phyloP scores from a whole-genome alignment of 2,329 filamentous ascomycete species.

The Cadophora malorum region DNA sequence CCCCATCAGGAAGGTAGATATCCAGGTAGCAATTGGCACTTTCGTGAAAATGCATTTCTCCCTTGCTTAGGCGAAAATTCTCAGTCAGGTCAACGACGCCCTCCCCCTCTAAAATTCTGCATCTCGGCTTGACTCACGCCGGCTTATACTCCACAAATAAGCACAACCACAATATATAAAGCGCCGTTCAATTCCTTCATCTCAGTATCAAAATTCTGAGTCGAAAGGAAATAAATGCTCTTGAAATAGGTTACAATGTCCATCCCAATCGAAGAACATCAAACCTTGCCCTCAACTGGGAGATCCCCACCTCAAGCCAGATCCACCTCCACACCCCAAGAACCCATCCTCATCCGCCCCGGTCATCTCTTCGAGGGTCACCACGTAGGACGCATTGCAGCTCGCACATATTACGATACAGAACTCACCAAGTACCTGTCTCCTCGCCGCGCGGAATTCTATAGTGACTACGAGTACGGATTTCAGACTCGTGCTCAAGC shows the following conservation, averaged over 20 bases:
- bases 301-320: background rate
- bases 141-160: background rate
- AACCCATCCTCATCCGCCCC: conserved; percentile 32
- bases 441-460: conserved; percentile 31
- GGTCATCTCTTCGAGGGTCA: conserved; percentile 30
- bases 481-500: conserved; percentile 28
- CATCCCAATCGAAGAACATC: background rate
- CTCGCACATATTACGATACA: conserved; percentile 34
- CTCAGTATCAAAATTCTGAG: background rate
- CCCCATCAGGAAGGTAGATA: background rate
- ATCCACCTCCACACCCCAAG: conserved; percentile 2
- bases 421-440: conserved; percentile 32
- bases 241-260: background rate
- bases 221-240: background rate
- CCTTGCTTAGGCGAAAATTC: background rate
- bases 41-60: background rate
- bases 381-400: conserved; percentile 33
- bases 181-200: background rate
- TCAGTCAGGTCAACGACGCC: background rate
- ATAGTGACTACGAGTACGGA: conserved; percentile 26
- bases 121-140: conserved; percentile 10
- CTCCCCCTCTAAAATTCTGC: conserved; percentile 8
- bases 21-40: background rate
- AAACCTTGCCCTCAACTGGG: background rate
- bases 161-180: background rate